Base-by-base conservation (phyloP, 1,284 basidiomycete species). In the Hymenochaete sp. region DNA sequence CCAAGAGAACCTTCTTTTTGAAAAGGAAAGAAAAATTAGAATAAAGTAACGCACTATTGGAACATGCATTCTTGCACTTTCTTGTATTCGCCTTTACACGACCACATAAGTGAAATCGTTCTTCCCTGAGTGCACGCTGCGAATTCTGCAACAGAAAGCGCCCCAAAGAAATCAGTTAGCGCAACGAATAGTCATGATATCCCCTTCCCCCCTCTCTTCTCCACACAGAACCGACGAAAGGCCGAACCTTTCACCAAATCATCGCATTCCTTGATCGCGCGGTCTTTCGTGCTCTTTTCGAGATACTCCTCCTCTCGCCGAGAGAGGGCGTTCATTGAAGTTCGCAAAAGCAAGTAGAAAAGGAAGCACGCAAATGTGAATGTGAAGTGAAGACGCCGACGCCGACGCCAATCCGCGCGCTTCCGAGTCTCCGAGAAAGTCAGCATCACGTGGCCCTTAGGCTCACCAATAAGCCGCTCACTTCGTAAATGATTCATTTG, bases 261-360 rank as follows among this genome's bases (percentile, higher is more conserved):
- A 56, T 91, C 84, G 54, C 90, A 93, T 60, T 82, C 78, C 56
- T 77, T 82, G 57, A 92, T 62, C 10, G 90, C 90, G 42, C 76
- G 70, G 6, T 77, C 74, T 59, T 91, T 92, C n/a, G 85, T 84
- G 28, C 79, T 68, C 59, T 91, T 92, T 40, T 84, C 62, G 33
- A 93, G 71, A 9, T 82, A 83, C 38, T 91, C 84, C 60, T 93
- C 90, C 65, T 95, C 91, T 48, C 91, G 74, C 52, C 90, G 75
- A 21, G 90, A 93, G 25, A 95, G 74, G 19, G 88, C 75, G 62
- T 91, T 81, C 89, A 91, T 91, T 27, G 45, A 43, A 21, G 42
- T 25, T 37, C 19, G 31, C 33, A 6, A 2, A 27, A 14, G 24
- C 7, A 19, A 13, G 9, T 26, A 7, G 8, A 36, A n/a, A n/a